Percentiles rank a stretch among this genome's conserved stretches.
These are phyloP conservation scores for Abelmoschus esculentus DNA, from an alignment of 345 rosid genomes.

Conservation along the genomic window DNA sequence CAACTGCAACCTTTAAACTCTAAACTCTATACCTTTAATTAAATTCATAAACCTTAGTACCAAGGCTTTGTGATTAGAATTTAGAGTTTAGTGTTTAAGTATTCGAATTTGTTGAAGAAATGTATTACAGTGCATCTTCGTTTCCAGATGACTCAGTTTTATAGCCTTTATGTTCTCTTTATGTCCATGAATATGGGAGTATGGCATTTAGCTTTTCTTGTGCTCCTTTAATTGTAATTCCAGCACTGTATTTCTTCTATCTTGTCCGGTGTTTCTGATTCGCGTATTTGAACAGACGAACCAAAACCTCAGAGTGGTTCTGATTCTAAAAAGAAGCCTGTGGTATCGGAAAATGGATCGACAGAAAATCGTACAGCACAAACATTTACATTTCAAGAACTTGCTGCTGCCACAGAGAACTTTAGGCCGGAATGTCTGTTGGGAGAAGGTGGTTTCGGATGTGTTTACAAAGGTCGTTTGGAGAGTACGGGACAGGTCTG, in stretches of 20 bases:
- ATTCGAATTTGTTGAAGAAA: not conserved
- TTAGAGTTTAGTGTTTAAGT: too few relatives aligned
- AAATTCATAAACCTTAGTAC: too few relatives aligned
- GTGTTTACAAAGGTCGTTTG: constrained; percentile 81
- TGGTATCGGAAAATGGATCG: constrained; percentile 50
- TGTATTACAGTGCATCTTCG: not conserved
- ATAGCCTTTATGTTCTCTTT: too few relatives aligned
- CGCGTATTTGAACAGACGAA: constrained; percentile 44
- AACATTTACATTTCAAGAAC: constrained; percentile 83
- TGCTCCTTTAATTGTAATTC: not conserved
- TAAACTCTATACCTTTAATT: too few relatives aligned
- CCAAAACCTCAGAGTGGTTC: constrained; percentile 56
- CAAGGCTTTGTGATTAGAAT: too few relatives aligned
- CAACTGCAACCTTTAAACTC: too few relatives aligned
- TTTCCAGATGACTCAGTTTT: not conserved
- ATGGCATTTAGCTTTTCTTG: not conserved
- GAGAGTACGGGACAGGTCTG: constrained; percentile 89
- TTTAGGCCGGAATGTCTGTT: constrained; percentile 71
- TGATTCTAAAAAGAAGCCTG: constrained; percentile 59
- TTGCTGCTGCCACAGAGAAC: constrained; percentile 75
- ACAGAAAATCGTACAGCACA: constrained; percentile 75
- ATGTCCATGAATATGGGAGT: not conserved
- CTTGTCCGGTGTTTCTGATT: not conserved
- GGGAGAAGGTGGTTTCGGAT: constrained; percentile 98
- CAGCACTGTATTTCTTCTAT: not conserved